Evolutionary conservation across 2,329 filamentous ascomycete genomes (phyloP).

Genomic region (Pseudocercospora musae): DNA sequence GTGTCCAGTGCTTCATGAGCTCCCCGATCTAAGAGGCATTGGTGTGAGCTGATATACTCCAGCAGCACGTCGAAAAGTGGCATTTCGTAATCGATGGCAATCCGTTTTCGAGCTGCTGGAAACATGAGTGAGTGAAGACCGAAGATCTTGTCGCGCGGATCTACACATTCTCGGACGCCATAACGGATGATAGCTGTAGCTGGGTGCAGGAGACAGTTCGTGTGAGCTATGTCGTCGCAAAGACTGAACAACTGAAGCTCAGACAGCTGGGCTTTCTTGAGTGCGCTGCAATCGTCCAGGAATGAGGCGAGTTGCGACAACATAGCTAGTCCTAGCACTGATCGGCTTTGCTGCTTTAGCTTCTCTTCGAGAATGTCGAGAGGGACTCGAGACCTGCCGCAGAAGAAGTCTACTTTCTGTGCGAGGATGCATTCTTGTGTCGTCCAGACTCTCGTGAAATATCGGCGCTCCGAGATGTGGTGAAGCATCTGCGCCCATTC

Average conservation of each 20-base stretch:
- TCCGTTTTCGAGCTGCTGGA: background rate
- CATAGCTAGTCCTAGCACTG: background rate
- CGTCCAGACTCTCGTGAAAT: conserved; percentile 7
- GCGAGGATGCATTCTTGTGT: conserved; percentile 7
- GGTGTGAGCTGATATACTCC: background rate
- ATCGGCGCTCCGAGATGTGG: background rate
- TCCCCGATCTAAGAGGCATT: background rate
- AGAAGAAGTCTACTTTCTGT: background rate
- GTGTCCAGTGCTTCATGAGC: background rate
- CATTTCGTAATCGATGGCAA: conserved; percentile 1
- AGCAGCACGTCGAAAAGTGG: background rate
- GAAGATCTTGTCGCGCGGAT: conserved; percentile 6
- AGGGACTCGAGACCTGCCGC: background rate
- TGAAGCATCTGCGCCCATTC: too few relatives aligned
- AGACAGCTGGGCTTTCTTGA: background rate
- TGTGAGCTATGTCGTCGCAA: background rate
- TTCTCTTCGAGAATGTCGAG: background rate
- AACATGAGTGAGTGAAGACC: background rate
- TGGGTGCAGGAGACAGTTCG: background rate
- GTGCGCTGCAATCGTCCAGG: background rate
- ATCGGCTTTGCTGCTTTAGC: background rate
- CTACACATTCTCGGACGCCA: background rate
- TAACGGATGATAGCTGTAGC: background rate
- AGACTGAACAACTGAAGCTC: too few relatives aligned
- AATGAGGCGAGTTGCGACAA: background rate